Conservation (phyloP, 495 filamentous ascomycete genomes). For the Penicilliopsis zonata region DNA sequence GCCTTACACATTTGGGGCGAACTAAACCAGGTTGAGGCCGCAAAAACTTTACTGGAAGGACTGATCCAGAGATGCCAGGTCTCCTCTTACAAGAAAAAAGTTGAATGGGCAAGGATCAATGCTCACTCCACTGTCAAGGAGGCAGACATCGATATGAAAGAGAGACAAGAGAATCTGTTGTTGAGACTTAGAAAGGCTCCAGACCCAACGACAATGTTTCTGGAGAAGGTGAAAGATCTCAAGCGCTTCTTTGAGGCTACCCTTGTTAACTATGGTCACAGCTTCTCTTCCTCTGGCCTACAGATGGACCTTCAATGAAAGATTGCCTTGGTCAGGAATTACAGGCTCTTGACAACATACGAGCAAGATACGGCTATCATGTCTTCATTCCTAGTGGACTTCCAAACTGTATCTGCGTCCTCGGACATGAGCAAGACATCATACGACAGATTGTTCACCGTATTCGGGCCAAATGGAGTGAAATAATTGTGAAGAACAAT, state of each 20-base stretch:
- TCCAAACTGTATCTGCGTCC: slow-evolving; percentile 14
- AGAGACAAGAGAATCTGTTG: slow-evolving; percentile 10
- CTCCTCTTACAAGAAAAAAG: slow-evolving; percentile 6
- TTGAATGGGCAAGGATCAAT: slow-evolving; percentile 9
- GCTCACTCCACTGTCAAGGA: slow-evolving; percentile 10
- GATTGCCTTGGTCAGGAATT: slow-evolving; percentile 31
- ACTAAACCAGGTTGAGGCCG: slow-evolving; percentile 10
- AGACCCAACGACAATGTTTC: slow-evolving; percentile 9
- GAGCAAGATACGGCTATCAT: slow-evolving; percentile 18
- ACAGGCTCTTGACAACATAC: slow-evolving; percentile 35
- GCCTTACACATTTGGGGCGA: slow-evolving; percentile 14
- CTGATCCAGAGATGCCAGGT: slow-evolving; percentile 12
- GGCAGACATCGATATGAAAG: slow-evolving; percentile 10
- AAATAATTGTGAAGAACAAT: slow-evolving; percentile 19
- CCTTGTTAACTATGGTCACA: slow-evolving; percentile 1
- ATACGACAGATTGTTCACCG: slow-evolving; percentile 20
- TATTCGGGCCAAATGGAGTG: slow-evolving; percentile 21
- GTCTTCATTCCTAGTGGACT: slow-evolving; percentile 19
- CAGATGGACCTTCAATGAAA: slow-evolving; percentile 19
- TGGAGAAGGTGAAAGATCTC: slow-evolving; percentile 12
- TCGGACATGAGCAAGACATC: slow-evolving; percentile 8
- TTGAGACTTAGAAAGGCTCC: slow-evolving; percentile 20
- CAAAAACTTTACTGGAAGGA: slow-evolving; percentile 11
- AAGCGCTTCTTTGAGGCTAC: neutral
- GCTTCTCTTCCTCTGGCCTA: slow-evolving; percentile 34